A percentile compares a stretch with the other conserved stretches of the same genome.
phyloP scores from a whole-genome alignment of 129 eudicot species.

The Gnaphalium uliginosum region DNA sequence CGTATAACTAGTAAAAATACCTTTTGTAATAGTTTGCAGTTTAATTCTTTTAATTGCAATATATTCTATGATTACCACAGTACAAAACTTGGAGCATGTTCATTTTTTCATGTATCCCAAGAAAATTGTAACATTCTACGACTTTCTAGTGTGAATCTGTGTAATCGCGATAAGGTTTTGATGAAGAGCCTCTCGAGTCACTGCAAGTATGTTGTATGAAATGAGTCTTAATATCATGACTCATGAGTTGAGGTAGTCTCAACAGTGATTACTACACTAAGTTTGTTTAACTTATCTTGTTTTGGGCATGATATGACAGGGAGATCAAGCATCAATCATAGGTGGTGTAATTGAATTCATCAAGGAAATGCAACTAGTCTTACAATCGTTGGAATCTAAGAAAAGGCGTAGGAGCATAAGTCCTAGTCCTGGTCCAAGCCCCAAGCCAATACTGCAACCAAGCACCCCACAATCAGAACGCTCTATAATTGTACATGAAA shows the following conservation, averaged over 20 bases:
- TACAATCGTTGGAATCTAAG: conserved; percentile 83
- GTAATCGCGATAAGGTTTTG: not conserved
- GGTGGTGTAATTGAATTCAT: conserved; percentile 96
- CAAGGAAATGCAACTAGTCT: conserved; percentile 91
- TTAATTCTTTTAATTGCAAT: no score
- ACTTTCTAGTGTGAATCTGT: not conserved
- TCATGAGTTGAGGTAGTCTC: not conserved
- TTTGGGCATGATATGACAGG: conserved; percentile 39
- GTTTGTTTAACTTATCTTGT: not conserved
- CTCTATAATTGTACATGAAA: conserved; percentile 41
- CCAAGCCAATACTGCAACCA: conserved; percentile 52
- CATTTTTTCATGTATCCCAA: not conserved
- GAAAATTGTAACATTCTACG: not conserved
- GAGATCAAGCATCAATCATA: conserved; percentile 98
- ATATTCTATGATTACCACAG: no score
- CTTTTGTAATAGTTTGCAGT: no score
- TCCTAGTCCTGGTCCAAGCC: conserved; percentile 78
- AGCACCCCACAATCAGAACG: conserved; percentile 52
- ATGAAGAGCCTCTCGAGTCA: not conserved
- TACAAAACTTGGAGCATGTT: no score
- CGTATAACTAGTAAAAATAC: no score
- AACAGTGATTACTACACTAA: not conserved
- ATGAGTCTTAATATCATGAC: not conserved
- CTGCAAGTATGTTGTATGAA: not conserved
- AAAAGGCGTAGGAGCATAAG: conserved; percentile 85